phyloP scores from a whole-genome alignment of 495 filamentous ascomycete species.

The Penicillium egyptiacum region DNA sequence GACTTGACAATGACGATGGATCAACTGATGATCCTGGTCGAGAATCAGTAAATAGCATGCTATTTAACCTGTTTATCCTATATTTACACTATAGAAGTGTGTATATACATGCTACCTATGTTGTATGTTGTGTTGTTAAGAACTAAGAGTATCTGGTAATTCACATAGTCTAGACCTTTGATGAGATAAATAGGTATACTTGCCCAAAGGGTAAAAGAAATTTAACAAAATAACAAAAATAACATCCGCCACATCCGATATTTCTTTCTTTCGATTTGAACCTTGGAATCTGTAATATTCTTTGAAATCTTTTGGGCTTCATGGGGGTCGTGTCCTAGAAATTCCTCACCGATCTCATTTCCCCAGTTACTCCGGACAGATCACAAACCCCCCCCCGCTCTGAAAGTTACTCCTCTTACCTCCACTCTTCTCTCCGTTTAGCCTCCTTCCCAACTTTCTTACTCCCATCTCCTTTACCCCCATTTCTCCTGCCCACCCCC shows the following conservation, averaged over 20 bases:
- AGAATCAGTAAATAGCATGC: neutral
- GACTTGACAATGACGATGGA: slow-evolving; percentile 16
- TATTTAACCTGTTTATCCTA: neutral
- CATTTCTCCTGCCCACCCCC: slow-evolving; percentile 9
- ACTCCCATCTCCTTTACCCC: slow-evolving; percentile 2
- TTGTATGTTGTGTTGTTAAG: neutral
- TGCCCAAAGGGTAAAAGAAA: neutral
- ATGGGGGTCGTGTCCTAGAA: neutral
- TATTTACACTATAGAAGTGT: no score
- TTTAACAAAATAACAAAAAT: neutral
- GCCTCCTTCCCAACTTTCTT: neutral
- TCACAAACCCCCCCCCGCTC: slow-evolving; percentile 16
- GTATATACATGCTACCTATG: no score
- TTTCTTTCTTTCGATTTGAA: neutral
- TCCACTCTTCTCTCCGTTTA: slow-evolving; percentile 13
- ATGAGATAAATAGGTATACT: neutral
- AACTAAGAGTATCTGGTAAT: neutral
- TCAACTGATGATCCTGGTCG: neutral
- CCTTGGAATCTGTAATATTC: neutral
- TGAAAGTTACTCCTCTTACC: slow-evolving; percentile 20
- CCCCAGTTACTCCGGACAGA: slow-evolving; percentile 30
- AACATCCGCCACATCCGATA: slow-evolving; percentile 9
- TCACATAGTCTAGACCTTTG: neutral
- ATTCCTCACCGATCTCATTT: slow-evolving; percentile 22
- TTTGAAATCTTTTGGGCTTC: neutral